Evolutionary conservation across 2,329 filamentous ascomycete species (phyloP).

Genomic region (Amphichorda felina): DNA sequence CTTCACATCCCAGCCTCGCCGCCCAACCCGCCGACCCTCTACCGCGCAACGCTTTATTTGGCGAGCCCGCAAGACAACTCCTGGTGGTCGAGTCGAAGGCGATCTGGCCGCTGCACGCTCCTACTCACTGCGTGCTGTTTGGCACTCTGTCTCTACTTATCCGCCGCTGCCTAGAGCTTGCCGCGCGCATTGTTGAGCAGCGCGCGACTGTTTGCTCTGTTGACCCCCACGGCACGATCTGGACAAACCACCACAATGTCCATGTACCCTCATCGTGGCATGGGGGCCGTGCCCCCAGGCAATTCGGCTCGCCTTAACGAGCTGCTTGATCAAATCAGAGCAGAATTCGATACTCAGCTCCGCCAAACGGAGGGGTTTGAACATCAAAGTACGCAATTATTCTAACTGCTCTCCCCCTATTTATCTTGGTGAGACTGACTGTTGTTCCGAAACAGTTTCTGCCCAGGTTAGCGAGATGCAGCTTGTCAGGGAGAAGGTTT

Average conservation of each 20-base stretch:
- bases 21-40: background rate
- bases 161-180: background rate
- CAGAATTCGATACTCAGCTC: slow-evolving; percentile 80
- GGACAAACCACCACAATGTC: slow-evolving; percentile 30
- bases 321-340: slow-evolving; percentile 79
- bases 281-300: slow-evolving; percentile 55
- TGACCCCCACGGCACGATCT: background rate
- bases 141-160: background rate
- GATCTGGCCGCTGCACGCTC: background rate
- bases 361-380: slow-evolving; percentile 80
- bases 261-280: slow-evolving; percentile 87
- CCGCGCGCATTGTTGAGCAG: background rate
- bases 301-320: slow-evolving; percentile 65
- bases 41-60: too few relatives aligned
- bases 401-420: background rate
- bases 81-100: background rate
- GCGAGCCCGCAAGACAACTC: background rate
- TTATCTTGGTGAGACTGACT: slow-evolving; percentile 4
- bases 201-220: background rate
- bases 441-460: slow-evolving; percentile 49
- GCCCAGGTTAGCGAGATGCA: slow-evolving; percentile 92
- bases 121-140: too few relatives aligned
- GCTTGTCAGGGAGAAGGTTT: slow-evolving; percentile 86
- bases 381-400: slow-evolving; percentile 69
- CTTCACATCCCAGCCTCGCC: background rate